phyloP scores from a whole-genome alignment of 1,139 yeast species.

The Kurtzmaniella natalensis region DNA sequence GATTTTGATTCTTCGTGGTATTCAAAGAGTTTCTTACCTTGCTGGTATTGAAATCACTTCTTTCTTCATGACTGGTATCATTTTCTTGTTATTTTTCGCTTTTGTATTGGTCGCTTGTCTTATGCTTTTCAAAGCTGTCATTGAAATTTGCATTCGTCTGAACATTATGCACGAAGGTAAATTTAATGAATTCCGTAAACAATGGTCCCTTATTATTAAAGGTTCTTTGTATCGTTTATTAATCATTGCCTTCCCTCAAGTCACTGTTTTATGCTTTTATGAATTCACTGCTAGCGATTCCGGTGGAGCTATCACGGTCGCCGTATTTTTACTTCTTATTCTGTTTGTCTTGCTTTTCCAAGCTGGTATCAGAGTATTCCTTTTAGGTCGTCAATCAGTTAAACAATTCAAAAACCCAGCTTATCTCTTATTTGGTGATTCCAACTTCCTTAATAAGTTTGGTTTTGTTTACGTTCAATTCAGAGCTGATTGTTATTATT shows the following conservation, averaged over 20 bases:
- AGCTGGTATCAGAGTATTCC: constrained; percentile 69
- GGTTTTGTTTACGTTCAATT: constrained; percentile 92
- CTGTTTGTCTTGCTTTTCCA: constrained; percentile 58
- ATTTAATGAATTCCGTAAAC: constrained; percentile 72
- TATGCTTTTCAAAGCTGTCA: constrained; percentile 65
- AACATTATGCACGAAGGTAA: constrained; percentile 59
- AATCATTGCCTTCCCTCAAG: constrained; percentile 80
- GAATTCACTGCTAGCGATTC: constrained; percentile 82
- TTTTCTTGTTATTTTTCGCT: constrained; percentile 76
- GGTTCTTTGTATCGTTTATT: constrained; percentile 85
- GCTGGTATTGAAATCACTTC: constrained; percentile 84
- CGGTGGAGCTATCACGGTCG: constrained; percentile 76
- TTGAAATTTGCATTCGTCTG: constrained; percentile 65
- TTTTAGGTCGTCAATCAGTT: constrained; percentile 68
- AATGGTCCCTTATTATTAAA: constrained; percentile 77
- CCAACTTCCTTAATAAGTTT: constrained; percentile 73
- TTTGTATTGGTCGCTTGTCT: constrained; percentile 65
- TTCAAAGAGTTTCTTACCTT: constrained; percentile 83
- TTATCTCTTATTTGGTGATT: constrained; percentile 82
- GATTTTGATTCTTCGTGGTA: constrained; percentile 81
- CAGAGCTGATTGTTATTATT: constrained; percentile 84
- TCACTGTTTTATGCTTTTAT: constrained; percentile 82
- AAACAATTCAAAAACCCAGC: constrained; percentile 86
- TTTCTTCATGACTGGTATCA: constrained; percentile 81
- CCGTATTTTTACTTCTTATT: constrained; percentile 60